A percentile compares a stretch with the other conserved stretches of the same genome.
These are phyloP conservation scores for Candida sphagnicola DNA, from an alignment of 805 yeast species.

Conservation along the genomic window DNA sequence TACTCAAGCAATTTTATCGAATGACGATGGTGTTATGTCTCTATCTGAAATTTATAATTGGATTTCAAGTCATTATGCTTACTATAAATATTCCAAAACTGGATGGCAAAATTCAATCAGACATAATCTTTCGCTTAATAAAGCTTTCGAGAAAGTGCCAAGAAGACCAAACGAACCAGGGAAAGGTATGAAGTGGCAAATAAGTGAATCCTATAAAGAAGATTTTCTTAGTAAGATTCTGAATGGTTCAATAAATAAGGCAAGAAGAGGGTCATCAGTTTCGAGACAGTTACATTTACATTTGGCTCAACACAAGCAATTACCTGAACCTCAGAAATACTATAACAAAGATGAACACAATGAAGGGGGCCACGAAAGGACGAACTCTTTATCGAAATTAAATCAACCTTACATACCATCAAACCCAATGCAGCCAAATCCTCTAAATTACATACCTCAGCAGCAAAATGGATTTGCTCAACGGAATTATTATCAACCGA, in stretches of 20 bases:
- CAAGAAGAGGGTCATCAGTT: constrained; percentile 76
- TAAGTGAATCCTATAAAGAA: constrained; percentile 74
- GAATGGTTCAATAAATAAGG: constrained; percentile 68
- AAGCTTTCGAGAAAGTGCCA: constrained; percentile 97
- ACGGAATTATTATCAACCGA: constrained; percentile 17
- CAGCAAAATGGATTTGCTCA: constrained; percentile 11
- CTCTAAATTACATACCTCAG: constrained; percentile 16
- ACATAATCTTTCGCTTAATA: constrained; percentile 89
- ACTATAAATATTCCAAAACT: constrained; percentile 84
- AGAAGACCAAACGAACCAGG: constrained; percentile 96
- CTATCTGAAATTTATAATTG: constrained; percentile 89
- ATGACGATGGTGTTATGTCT: constrained; percentile 82
- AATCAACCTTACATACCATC: constrained; percentile 10
- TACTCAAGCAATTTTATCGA: constrained; percentile 91
- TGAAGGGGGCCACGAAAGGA: constrained; percentile 1
- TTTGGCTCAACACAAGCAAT: constrained; percentile 52
- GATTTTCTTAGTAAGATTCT: constrained; percentile 81
- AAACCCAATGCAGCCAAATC: constrained; percentile 18
- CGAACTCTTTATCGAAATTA: constrained; percentile 4
- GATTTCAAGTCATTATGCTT: constrained; percentile 85
- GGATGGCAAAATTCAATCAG: constrained; percentile 99
- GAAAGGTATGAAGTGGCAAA: constrained; percentile 99
- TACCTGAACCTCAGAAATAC: constrained; percentile 44
- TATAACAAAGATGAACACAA: constrained; percentile 7
- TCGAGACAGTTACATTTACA: constrained; percentile 77